phyloP scores from a whole-genome alignment of 805 yeast species.

The Kockiozyma suomiensis region DNA sequence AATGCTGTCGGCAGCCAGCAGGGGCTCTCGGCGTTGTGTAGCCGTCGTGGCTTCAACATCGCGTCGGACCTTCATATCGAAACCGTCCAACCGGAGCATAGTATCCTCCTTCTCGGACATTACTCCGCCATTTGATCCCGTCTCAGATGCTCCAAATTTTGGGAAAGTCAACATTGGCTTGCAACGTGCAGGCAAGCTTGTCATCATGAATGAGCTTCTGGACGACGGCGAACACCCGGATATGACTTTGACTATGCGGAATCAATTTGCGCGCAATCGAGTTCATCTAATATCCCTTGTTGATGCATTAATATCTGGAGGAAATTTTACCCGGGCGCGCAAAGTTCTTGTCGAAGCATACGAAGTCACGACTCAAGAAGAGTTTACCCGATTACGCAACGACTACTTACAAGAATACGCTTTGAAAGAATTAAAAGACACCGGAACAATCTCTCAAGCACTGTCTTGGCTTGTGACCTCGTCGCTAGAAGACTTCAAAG shows the following conservation, averaged over 20 bases:
- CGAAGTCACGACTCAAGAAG: constrained; percentile 19
- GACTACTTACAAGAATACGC: constrained; percentile 22
- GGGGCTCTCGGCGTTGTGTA: neutral
- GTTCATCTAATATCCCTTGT: constrained; percentile 30
- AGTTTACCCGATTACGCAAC: constrained; percentile 22
- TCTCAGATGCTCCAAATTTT: neutral
- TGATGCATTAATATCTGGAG: constrained; percentile 31
- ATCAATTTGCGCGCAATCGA: constrained; percentile 8
- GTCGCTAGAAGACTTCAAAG: neutral
- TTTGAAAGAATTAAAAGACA: constrained; percentile 13
- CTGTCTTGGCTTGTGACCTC: constrained; percentile 10
- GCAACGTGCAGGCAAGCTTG: constrained; percentile 17
- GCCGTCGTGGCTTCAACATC: neutral
- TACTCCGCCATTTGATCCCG: neutral
- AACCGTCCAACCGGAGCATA: neutral
- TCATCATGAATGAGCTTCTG: constrained; percentile 17
- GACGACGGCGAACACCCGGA: neutral
- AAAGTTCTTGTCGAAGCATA: constrained; percentile 20
- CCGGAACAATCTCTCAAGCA: constrained; percentile 1
- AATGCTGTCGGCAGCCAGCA: constrained; percentile 1
- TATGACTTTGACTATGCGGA: constrained; percentile 9
- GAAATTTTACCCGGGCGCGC: constrained; percentile 33
- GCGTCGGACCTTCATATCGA: constrained; percentile 1
- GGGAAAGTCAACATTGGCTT: constrained; percentile 3
- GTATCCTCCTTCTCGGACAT: neutral